A percentile compares a stretch with the other conserved stretches of the same genome.
Evolutionary conservation across 2,329 filamentous ascomycete genomes (phyloP).

Genomic region (Pyrenophora graminea): DNA sequence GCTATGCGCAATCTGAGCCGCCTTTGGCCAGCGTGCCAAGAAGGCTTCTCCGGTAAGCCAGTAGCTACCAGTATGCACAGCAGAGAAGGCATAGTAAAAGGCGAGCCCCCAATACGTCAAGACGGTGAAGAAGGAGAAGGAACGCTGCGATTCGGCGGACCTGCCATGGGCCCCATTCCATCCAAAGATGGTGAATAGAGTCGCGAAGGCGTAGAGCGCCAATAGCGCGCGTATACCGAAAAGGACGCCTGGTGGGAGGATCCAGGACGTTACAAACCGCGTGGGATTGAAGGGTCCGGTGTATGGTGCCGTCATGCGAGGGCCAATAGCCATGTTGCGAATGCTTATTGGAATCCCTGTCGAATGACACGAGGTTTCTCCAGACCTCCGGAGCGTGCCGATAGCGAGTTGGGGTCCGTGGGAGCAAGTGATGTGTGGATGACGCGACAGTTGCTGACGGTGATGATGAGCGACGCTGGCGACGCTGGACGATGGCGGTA

Average conservation of each 20-base stretch:
- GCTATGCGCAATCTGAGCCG: constrained; percentile 46
- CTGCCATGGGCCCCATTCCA: constrained; percentile 63
- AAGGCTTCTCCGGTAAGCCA: constrained; percentile 45
- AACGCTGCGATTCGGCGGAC: constrained; percentile 51
- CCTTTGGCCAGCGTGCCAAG: constrained; percentile 45
- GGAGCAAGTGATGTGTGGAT: not conserved
- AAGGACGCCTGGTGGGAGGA: constrained; percentile 68
- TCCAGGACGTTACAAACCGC: constrained; percentile 79
- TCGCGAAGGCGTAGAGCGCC: constrained; percentile 69
- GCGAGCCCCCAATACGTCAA: constrained; percentile 81
- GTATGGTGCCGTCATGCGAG: constrained; percentile 24
- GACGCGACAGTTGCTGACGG: not conserved
- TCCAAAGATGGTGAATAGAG: constrained; percentile 70
- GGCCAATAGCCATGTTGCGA: constrained; percentile 33
- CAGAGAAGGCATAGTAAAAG: constrained; percentile 74
- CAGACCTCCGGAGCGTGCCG: constrained; percentile 5
- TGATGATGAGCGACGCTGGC: not conserved
- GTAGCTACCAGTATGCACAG: constrained; percentile 72
- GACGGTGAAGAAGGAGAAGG: constrained; percentile 82
- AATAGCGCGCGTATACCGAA: constrained; percentile 59
- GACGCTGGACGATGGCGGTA: constrained; percentile 10
- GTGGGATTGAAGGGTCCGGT: constrained; percentile 50
- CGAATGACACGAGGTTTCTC: not conserved
- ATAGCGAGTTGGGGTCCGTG: not conserved
- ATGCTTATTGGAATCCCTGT: constrained; percentile 7